Conservation (phyloP, 345 rosid species). For the Eucalyptus polybractea region DNA sequence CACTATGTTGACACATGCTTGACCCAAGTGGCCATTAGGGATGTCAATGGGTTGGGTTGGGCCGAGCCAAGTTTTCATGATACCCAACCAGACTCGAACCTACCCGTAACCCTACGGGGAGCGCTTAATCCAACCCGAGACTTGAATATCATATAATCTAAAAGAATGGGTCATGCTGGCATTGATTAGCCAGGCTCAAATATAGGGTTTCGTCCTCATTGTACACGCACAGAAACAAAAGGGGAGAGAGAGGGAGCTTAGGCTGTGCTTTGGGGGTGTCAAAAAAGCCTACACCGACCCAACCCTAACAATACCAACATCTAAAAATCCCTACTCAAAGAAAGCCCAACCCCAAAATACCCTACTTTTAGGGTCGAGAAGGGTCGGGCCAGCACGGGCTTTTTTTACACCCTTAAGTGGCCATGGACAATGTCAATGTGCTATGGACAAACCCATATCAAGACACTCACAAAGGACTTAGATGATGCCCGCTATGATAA, state of each 20-base stretch:
- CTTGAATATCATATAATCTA: too few relatives aligned
- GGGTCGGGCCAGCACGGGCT: rapidly evolving
- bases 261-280: too few relatives aligned
- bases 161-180: rapidly evolving
- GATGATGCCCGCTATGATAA: background rate
- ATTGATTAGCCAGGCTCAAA: rapidly evolving
- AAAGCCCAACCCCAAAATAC: too few relatives aligned
- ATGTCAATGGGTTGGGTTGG: too few relatives aligned
- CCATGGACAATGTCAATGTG: background rate
- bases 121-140: rapidly evolving
- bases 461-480: background rate
- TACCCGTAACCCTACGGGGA: rapidly evolving
- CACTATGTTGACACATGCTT: background rate
- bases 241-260: rapidly evolving
- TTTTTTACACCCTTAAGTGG: background rate
- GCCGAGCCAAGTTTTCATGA: too few relatives aligned
- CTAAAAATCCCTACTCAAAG: too few relatives aligned
- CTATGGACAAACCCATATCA: background rate
- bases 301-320: too few relatives aligned
- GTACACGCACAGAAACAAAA: rapidly evolving
- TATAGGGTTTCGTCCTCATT: too few relatives aligned
- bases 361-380: too few relatives aligned
- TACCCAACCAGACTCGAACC: rapidly evolving
- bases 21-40: background rate
- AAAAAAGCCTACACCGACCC: too few relatives aligned